These are phyloP conservation scores for Forsythia viridissima DNA, from an alignment of 257 asterid species.

Conservation along the genomic window DNA sequence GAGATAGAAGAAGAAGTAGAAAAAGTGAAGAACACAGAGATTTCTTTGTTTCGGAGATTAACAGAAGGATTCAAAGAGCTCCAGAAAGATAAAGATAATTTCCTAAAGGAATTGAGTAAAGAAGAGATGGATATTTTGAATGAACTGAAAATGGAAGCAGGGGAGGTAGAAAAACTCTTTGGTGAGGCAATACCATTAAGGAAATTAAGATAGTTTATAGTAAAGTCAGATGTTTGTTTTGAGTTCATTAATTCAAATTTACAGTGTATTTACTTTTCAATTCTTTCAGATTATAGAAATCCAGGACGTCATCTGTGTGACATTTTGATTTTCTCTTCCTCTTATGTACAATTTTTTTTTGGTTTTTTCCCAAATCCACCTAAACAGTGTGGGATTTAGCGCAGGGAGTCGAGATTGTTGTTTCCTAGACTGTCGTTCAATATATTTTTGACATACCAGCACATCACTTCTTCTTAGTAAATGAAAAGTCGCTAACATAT, in stretches of 20 bases:
- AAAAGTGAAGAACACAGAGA: conserved; percentile 62
- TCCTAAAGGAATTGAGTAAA: conserved; percentile 63
- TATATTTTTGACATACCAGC: no score
- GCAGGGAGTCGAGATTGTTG: no score
- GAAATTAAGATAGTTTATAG: conserved; percentile 54
- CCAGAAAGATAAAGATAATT: conserved; percentile 63
- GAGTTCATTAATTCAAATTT: background rate
- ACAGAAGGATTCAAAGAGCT: conserved; percentile 77
- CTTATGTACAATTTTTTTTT: no score
- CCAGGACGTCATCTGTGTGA: background rate
- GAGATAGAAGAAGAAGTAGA: conserved; percentile 75
- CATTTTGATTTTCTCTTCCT: background rate
- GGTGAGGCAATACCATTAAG: conserved; percentile 78
- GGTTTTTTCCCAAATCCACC: background rate
- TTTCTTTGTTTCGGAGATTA: conserved; percentile 54
- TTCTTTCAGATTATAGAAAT: background rate
- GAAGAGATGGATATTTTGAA: conserved; percentile 85
- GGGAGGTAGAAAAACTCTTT: conserved; percentile 77
- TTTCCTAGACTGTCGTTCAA: no score
- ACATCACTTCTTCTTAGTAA: no score
- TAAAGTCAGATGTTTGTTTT: background rate
- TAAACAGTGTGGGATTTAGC: background rate
- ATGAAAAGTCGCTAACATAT: no score
- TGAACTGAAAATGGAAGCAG: conserved; percentile 83
- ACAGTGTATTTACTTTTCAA: background rate